Evolutionary conservation across 169 alveolate genomes (phyloP), one percentile per base, ranked within the genome.

Genomic region (Plasmodium cynomolgi): DNA sequence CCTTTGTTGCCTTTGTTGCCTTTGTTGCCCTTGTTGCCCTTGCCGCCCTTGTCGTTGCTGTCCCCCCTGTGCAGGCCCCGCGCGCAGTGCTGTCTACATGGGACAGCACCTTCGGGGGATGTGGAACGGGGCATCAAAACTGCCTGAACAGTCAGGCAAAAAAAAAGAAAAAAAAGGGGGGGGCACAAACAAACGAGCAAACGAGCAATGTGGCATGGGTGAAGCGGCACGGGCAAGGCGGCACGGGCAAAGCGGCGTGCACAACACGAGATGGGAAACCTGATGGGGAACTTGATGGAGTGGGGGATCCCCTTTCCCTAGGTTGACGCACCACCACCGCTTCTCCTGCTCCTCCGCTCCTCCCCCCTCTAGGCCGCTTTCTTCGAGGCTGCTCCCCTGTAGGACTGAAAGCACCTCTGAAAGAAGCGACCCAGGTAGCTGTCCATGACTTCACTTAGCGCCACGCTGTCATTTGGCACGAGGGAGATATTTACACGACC

Each of bases 361-460:
- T 20, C 39, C 86, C 41, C 2, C 11, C 34, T 20, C 29, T 62
- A 62, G 34, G 13, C 33, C 15, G 34, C 3, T 9, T 62, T 62
- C 75, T 62, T 62, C 33, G 26, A 7, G 75, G 75, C 11, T 0
- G 33, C 34, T 4, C 8, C 13, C 50, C 54, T 26, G 75, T 17
- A 81, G 9, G 26, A 15, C 50, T 81, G 17, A 26, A 33, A 50
- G 17, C 56, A 47, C 17, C 34, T 50, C 74, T 83, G 80, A 17
- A 83, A 83, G 29, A 62, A 11, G 74, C 50, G 74, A 0, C 80
- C 83, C 17, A 84, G 39, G 58, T 84, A 84, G 13, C 50, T 73
- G 33, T 74, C 50, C 15, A 1, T 34, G 2, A 84, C n/a, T 20
- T 9, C n/a, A 13, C 56, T 84, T 33, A 44, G 44, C 15, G 29